A percentile compares a stretch with the other conserved stretches of the same genome.
Evolutionary conservation across 163 green algal species (phyloP).

Genomic region (Coccomyxa subellipsoidea): DNA sequence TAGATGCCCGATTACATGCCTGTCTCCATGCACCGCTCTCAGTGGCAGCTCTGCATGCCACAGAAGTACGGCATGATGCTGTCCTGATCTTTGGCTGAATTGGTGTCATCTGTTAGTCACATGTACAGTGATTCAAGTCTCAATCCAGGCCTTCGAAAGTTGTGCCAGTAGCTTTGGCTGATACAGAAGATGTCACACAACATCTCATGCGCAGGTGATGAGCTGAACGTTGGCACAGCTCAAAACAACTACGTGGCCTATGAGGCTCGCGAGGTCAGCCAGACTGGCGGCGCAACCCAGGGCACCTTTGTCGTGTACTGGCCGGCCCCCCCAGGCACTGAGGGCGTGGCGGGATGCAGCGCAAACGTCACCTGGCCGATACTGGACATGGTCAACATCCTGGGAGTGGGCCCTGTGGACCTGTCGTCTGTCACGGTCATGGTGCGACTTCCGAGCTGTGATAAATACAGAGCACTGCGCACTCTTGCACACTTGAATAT

Average conservation of each 20-base stretch:
- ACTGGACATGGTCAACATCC: neutral
- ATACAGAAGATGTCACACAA: neutral
- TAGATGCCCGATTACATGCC: neutral
- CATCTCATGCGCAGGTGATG: conserved; percentile 12
- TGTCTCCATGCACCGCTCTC: too few relatives aligned
- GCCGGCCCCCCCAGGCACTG: neutral
- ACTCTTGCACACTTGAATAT: too few relatives aligned
- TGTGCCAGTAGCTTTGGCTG: too few relatives aligned
- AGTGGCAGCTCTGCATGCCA: too few relatives aligned
- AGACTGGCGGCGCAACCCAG: neutral
- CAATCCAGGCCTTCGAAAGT: too few relatives aligned
- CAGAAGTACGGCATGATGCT: too few relatives aligned
- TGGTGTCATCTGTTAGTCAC: too few relatives aligned
- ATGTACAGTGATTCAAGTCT: too few relatives aligned
- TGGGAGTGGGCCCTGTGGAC: neutral
- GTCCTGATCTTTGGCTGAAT: too few relatives aligned
- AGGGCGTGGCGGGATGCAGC: neutral
- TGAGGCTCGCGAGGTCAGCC: neutral
- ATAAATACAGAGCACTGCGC: too few relatives aligned
- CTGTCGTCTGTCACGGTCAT: neutral
- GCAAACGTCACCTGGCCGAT: neutral
- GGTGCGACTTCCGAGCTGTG: neutral
- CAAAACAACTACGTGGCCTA: conserved; percentile 6
- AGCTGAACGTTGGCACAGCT: neutral
- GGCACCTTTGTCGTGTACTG: neutral